These are phyloP conservation scores for Macrolepiota fuliginosa DNA, from an alignment of 768 basidiomycete genomes.

Conservation along the genomic window DNA sequence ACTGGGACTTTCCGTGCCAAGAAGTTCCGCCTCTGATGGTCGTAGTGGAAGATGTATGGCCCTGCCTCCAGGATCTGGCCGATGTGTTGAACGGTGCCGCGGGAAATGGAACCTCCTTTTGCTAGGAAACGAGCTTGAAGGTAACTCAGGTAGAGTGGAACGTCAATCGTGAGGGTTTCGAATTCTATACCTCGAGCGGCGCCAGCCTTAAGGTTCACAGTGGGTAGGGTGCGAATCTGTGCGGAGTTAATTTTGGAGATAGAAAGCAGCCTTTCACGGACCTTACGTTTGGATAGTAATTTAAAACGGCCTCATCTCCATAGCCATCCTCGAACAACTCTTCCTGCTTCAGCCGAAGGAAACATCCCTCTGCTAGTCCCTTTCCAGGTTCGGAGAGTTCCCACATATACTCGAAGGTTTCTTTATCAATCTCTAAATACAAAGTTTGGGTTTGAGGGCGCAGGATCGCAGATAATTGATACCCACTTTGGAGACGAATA, in stretches of 20 bases:
- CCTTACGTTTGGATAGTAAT: slow-evolving; percentile 52
- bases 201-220: slow-evolving; percentile 35
- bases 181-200: slow-evolving; percentile 50
- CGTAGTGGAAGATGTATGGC: slow-evolving; percentile 17
- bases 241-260: not conserved
- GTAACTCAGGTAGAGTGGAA: slow-evolving; percentile 60
- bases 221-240: slow-evolving; percentile 31
- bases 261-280: not conserved
- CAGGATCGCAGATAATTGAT: not conserved
- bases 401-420: slow-evolving; percentile 74
- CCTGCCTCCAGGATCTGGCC: slow-evolving; percentile 52
- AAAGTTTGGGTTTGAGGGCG: not conserved
- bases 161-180: slow-evolving; percentile 63
- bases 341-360: slow-evolving; percentile 59
- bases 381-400: slow-evolving; percentile 57
- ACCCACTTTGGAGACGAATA: slow-evolving; percentile 43
- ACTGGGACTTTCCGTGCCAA: slow-evolving; percentile 7
- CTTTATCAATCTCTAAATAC: slow-evolving; percentile 55
- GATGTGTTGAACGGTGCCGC: slow-evolving; percentile 56
- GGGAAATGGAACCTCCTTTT: slow-evolving; percentile 50
- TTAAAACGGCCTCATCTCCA: slow-evolving; percentile 35
- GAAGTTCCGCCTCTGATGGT: not conserved
- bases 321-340: slow-evolving; percentile 51
- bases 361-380: slow-evolving; percentile 51
- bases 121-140: slow-evolving; percentile 56